Evolutionary conservation across 352 stramenopile genomes (phyloP), one percentile per base, ranked within the genome.

Genomic region (Globisporangium megalacanthum): DNA sequence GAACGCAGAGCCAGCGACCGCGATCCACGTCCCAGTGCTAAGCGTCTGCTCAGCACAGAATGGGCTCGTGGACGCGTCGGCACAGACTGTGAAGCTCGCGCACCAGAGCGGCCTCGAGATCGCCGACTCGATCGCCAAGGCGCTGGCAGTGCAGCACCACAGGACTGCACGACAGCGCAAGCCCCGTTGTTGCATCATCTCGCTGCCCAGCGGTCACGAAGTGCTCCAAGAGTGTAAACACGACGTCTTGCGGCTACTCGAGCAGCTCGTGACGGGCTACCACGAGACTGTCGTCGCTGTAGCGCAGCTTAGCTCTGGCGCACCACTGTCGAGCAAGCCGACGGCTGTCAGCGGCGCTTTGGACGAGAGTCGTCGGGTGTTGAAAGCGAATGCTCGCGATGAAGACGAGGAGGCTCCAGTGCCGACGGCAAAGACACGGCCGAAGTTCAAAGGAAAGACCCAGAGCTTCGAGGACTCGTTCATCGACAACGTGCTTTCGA

Each of bases 261-360:
- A 98, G 65, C 93, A 98, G 54, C 78, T 98, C 22, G 70, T 96
- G 51, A 96, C 90, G 9, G 94, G 94, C 0, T 98, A 96, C 65
- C 92, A 98, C 70, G 94, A 98, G 59, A 51, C 83, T 2, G 70
- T 97, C 52, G 87, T 97, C 47, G 64, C 86, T 0, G 62, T 66
- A 0, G 13, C 22, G 15, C 6, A 20, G 33, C 8, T 8, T 29
- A 73, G 52, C 52, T 35, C 41, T 1, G 19, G 9, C 46, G 35
- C 20, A 4, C 10, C 25, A 42, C 45, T 14, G 3, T 20, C 20
- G 6, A 4, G 14, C 42, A 48, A 25, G 42, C 42, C 42, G n/a
- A 19, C 8, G 20, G 11, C 42, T 48, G 17, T 48, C n/a, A 19
- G 13, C 4, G n/a, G 6, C 20, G n/a, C n/a, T 25, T 20, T 6